phyloP scores from a whole-genome alignment of 805 yeast species.

The Candida dajiaensis region DNA sequence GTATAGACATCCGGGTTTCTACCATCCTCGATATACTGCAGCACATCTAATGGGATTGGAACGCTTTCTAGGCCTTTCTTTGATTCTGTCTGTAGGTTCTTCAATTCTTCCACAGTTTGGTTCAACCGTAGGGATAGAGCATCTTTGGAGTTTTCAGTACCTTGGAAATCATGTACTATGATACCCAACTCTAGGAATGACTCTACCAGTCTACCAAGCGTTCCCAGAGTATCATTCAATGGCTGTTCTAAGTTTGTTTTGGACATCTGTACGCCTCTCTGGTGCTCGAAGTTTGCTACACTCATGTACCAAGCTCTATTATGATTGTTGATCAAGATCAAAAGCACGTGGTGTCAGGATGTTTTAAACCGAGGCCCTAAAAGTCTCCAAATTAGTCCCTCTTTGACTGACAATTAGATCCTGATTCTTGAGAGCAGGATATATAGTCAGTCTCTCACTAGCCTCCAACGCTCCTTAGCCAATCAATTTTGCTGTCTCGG shows the following conservation, averaged over 20 bases:
- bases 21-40: constrained; percentile 91
- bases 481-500: background rate
- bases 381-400: too few relatives aligned
- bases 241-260: constrained; percentile 21
- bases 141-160: constrained; percentile 71
- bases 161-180: constrained; percentile 88
- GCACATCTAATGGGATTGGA: constrained; percentile 75
- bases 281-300: background rate
- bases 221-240: constrained; percentile 25
- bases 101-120: constrained; percentile 36
- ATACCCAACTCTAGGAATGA: constrained; percentile 86
- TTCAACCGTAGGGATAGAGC: constrained; percentile 37
- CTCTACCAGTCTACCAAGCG: constrained; percentile 53
- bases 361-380: background rate
- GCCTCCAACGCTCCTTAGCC: background rate
- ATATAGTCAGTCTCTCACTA: background rate
- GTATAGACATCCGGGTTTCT: constrained; percentile 96
- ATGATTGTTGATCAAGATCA: background rate
- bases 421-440: background rate
- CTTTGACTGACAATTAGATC: background rate
- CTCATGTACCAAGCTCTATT: background rate
- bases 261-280: background rate
- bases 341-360: background rate
- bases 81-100: constrained; percentile 25
- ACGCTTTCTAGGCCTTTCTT: constrained; percentile 32